Conservation (phyloP, 176 grass and related monocot species). For the Sorghum bicolor region DNA sequence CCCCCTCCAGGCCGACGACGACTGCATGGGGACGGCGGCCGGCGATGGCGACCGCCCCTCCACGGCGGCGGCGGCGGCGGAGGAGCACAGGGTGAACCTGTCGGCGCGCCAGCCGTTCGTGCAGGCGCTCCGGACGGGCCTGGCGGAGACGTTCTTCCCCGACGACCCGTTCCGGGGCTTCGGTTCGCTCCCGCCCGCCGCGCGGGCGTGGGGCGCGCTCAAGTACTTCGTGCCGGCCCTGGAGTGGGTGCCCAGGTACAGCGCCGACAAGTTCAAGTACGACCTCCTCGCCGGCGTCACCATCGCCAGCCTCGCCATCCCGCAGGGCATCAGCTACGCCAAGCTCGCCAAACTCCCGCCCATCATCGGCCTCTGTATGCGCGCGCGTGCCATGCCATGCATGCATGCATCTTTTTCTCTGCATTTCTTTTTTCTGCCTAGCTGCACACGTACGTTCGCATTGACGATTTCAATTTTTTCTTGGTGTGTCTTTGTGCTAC, state of each 20-base stretch:
- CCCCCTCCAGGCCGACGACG: neutral
- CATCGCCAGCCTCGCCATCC: conserved; percentile 97
- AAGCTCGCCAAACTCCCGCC: conserved; percentile 83
- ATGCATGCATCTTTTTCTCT: no score
- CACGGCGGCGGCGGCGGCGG: neutral
- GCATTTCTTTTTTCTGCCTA: no score
- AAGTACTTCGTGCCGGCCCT: conserved; percentile 75
- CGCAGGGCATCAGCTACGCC: conserved; percentile 98
- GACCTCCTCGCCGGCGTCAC: conserved; percentile 93
- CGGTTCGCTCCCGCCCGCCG: conserved; percentile 21
- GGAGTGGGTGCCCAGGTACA: conserved; percentile 70
- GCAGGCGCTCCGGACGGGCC: conserved; percentile 29
- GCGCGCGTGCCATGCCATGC: no score
- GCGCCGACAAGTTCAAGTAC: conserved; percentile 53
- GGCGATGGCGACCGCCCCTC: conserved; percentile 12
- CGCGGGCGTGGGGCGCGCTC: conserved; percentile 37
- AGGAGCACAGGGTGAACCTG: conserved; percentile 47
- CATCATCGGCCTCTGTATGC: conserved; percentile 83
- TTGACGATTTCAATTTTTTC: neutral
- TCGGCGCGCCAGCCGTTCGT: conserved; percentile 24
- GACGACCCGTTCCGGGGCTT: conserved; percentile 87
- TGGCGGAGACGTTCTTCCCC: conserved; percentile 86
- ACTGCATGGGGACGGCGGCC: conserved; percentile 50
- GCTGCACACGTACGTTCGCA: neutral
- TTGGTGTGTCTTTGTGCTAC: neutral